Evolutionary conservation across 108 stramenopile species (phyloP), one percentile per base, ranked within the genome.

Genomic region (Cyclotella kingstonii): DNA sequence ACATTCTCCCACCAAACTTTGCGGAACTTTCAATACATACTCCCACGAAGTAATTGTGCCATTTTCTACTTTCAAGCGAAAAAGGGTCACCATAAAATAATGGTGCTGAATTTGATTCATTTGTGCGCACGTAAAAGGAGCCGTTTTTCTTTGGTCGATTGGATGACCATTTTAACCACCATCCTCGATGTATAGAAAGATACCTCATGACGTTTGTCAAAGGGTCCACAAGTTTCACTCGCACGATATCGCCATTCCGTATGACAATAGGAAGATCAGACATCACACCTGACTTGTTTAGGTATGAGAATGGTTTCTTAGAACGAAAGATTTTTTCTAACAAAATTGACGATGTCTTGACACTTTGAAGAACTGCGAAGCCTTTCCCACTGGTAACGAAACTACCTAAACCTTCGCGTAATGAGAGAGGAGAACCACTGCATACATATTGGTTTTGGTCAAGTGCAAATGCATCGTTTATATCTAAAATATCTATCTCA

Each of bases 111-210:
- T 53, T 54, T 9, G 48, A 18, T 5, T 79, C 81, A 54, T 73
- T 44, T 0, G 82, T 80, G 19, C 58, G 64, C 29, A 91, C 80
- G 21, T 57, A 71, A 40, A 91, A 91, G 15, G 64, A 80, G 12
- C 83, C 81, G 63, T 81, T 91, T 48, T 86, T 88, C 7, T 60
- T 72, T 10, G 82, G 83, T 14, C 64, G 57, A n/a, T 73, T 70
- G 4, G 80, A 60, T 11, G 84, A 85, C 95, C 95, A 96, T 48
- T 85, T 84, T 43, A 96, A 74, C 90, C 87, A 93, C 95, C 95
- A 96, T 14, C 91, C 95, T 2, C 83, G 76, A 63, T 93, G 87
- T 53, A 90, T 82, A 7, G 83, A 76, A 47, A 96, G 73, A 51
- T 86, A 96, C 41, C 78, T 81, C 9, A 83, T 70, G 23, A 59